Base-by-base conservation (phyloP, 2,329 filamentous ascomycete genomes). In the Trichoderma semiorbis region DNA sequence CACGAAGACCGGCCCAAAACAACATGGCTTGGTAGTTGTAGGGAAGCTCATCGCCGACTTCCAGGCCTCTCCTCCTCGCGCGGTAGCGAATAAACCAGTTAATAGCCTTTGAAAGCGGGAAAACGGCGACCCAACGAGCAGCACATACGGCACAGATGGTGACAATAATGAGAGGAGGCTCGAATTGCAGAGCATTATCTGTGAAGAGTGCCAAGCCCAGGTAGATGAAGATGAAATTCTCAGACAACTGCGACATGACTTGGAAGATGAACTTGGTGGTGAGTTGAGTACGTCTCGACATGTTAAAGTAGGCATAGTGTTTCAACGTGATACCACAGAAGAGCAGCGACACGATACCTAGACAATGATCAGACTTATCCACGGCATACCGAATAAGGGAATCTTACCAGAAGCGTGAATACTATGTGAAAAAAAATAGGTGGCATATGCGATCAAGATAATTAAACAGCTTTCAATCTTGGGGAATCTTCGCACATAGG, bases 151-250 rank as follows among this genome's bases (percentile, higher is more conserved):
- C 95, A 62, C 95, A 84, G 5, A 97, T 91, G 0, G 95, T 95
- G 75, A 99, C 90, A 70, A 99, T 92, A 77, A 98, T 98, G 78
- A 99, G 93, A 3, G 97, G 89, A 0, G 96, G 96, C 79, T 98
- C 97, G 83, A 97, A 99, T 72, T 93, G 90, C 28, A 98, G 86
- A 64, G 93, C 90, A 67, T 90, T 91, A 77, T 98, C 95, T 3
- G 96, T 98, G 81, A 99, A 98, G 32, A 99, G 87, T 0, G 96
- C 97, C 3, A 99, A 86, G 7, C 96, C 96, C 0, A 99, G 89
- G 79, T 99, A 99, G 81, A 99, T 99, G 84, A 99, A 99, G 82
- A 99, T 99, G 80, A 99, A 99, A 82, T 99, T 99, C 83, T 99
- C 96, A 0, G 95, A 97, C 60, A 99, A 84, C 81, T 99, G 96